Evolutionary conservation across 257 asterid species (phyloP).

Genomic region (Linaria vulgaris): DNA sequence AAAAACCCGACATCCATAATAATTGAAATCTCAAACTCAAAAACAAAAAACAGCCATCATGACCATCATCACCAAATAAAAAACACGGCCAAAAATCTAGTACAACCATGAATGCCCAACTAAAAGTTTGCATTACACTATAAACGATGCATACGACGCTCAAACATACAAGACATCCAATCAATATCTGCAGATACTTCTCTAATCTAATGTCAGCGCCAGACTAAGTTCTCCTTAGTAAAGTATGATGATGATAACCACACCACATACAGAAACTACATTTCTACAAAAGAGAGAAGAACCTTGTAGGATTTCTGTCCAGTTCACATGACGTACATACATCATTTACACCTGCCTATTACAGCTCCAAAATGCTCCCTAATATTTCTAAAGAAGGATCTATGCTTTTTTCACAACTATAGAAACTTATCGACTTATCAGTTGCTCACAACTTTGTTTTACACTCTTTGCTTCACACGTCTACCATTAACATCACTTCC

Average conservation of each 20-base stretch:
- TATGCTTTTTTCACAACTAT: slow-evolving; percentile 27
- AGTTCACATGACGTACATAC: slow-evolving; percentile 20
- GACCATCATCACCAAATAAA: too few species aligned
- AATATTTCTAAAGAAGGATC: slow-evolving; percentile 29
- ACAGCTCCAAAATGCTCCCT: slow-evolving; percentile 27
- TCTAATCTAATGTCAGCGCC: not conserved
- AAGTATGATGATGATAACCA: not conserved
- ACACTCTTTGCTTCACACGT: slow-evolving; percentile 85
- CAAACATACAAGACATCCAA: not conserved
- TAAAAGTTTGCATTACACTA: too few species aligned
- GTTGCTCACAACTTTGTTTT: slow-evolving; percentile 25
- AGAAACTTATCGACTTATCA: not conserved
- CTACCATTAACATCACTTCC: slow-evolving; percentile 77
- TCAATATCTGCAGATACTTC: not conserved
- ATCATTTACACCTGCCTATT: slow-evolving; percentile 34
- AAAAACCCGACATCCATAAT: too few species aligned
- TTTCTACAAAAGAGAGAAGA: not conserved
- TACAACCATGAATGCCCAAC: too few species aligned
- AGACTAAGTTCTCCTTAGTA: not conserved
- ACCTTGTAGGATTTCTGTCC: not conserved
- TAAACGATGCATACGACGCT: not conserved
- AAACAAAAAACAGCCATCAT: too few species aligned
- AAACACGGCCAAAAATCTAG: too few species aligned
- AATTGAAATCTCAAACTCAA: too few species aligned
- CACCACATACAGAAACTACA: not conserved